Evolutionary conservation across 176 grass and related monocot genomes (phyloP), one percentile per base, ranked within the genome.

Genomic region (Triticum monococcum): DNA sequence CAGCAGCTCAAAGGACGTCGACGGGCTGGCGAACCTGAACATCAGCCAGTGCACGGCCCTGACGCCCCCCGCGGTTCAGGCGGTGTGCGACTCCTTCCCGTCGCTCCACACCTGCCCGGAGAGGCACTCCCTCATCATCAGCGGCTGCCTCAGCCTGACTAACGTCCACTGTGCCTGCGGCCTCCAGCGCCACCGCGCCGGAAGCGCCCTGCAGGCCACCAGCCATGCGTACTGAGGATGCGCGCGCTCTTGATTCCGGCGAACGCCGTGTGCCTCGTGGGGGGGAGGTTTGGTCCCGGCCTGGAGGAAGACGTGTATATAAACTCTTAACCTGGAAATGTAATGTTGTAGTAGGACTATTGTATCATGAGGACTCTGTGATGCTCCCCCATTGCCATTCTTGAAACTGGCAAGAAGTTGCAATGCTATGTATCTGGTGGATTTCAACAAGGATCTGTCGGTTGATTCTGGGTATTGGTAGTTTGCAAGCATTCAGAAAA

Each of bases 91-190:
- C 78, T 92, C 95, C 23, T 97, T 97, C 54, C 95, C 95, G 6
- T 88, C 83, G 0, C 82, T 97, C 50, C 95, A 97, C 81, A 97
- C 95, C 1, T 97, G 95, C 72, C 71, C 95, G 0, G 92, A 87
- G 3, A 88, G 95, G 50, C 95, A 97, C 89, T 97, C 95, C 1
- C 92, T 97, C 57, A 97, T 97, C 82, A 97, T 97, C 73, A 97
- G 95, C 22, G 95, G 95, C 72, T 97, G 92, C 80, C 92, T 97
- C 35, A 97, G 90, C 78, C 88, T 97, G 73, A 97, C 95, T 0
- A 89, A 92, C 0, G 95, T 97, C 36, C 95, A 97, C 80, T 97
- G 95, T 1, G 92, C 88, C 46, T 97, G 95, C 23, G 79, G 90
- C 25, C 75, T 90, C 79, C 88, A 94, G 26, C 81, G 60, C 3